Evolutionary conservation across 2,329 filamentous ascomycete genomes (phyloP).

Genomic region (Penicillium freii): DNA sequence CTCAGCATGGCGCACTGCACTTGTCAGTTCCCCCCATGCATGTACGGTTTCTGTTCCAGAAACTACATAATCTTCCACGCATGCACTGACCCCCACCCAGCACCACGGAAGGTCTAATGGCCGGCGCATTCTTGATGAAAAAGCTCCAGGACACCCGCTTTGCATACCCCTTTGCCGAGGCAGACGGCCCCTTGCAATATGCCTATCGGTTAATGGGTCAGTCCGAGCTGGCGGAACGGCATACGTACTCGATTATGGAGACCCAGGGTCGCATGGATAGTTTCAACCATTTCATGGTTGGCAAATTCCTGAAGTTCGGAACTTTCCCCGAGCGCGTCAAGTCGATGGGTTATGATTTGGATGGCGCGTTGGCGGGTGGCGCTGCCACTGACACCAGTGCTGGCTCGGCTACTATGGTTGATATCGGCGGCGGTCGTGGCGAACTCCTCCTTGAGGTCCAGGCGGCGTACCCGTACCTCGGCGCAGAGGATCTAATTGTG

Average conservation of each 20-base stretch:
- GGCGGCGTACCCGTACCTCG: slow-evolving; percentile 32
- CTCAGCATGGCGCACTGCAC: slow-evolving; percentile 39
- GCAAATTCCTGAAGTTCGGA: slow-evolving; percentile 38
- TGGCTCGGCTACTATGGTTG: slow-evolving; percentile 30
- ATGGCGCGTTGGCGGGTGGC: slow-evolving; percentile 17
- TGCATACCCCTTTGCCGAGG: slow-evolving; percentile 36
- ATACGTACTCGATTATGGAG: slow-evolving; percentile 41
- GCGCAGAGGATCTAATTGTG: slow-evolving; percentile 30
- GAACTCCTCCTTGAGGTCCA: slow-evolving; percentile 40
- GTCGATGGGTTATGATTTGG: slow-evolving; percentile 35
- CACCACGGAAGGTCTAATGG: slow-evolving; percentile 37
- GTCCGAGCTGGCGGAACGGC: slow-evolving; percentile 27
- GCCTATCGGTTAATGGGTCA: slow-evolving; percentile 36
- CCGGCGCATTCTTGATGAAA: slow-evolving; percentile 37
- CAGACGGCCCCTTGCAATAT: slow-evolving; percentile 36
- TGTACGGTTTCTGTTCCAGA: neutral
- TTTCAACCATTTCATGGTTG: slow-evolving; percentile 42
- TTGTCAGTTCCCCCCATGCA: slow-evolving; percentile 28
- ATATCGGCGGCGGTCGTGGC: slow-evolving; percentile 40
- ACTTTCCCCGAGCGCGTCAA: slow-evolving; percentile 34
- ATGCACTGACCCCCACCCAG: slow-evolving; percentile 6
- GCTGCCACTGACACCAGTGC: slow-evolving; percentile 1
- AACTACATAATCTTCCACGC: neutral
- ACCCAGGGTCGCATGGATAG: slow-evolving; percentile 39
- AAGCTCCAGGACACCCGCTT: slow-evolving; percentile 36